These are phyloP conservation scores for Yamadazyma sp. DNA, from an alignment of 1,139 yeast species.

Conservation along the genomic window DNA sequence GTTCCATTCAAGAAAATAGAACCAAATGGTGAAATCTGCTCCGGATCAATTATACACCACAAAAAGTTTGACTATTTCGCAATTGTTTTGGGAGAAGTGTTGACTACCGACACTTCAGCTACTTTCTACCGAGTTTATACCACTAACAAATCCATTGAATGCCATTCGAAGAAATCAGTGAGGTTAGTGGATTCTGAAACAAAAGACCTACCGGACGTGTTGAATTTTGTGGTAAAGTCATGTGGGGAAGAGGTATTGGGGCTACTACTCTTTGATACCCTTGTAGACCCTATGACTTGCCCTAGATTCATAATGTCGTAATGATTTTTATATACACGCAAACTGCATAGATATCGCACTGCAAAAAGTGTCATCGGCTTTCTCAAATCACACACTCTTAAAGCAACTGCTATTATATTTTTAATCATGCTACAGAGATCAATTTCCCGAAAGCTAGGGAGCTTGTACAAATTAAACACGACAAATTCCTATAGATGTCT, in stretches of 20 bases:
- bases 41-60: constrained; percentile 18
- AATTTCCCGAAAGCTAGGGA: constrained; percentile 46
- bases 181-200: constrained; percentile 4
- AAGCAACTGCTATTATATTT: too few species aligned
- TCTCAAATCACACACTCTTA: too few species aligned
- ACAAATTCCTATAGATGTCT: too few species aligned
- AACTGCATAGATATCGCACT: too few species aligned
- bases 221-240: constrained; percentile 10
- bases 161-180: constrained; percentile 12
- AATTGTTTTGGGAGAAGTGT: constrained; percentile 15
- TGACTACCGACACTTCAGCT: not conserved
- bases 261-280: not conserved
- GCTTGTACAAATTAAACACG: too few species aligned
- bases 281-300: not conserved
- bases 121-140: constrained; percentile 16
- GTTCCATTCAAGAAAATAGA: constrained; percentile 5
- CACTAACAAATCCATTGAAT: constrained; percentile 14
- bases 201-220: constrained; percentile 4
- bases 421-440: constrained; percentile 42
- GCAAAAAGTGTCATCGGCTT: too few species aligned
- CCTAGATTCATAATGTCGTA: not conserved
- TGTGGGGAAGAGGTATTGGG: constrained; percentile 14
- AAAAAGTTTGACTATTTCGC: constrained; percentile 17
- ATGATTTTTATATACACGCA: constrained; percentile 20
- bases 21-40: not conserved